Conservation (phyloP, 2,329 filamentous ascomycete genomes). For the Sarocladiaceae sp. region DNA sequence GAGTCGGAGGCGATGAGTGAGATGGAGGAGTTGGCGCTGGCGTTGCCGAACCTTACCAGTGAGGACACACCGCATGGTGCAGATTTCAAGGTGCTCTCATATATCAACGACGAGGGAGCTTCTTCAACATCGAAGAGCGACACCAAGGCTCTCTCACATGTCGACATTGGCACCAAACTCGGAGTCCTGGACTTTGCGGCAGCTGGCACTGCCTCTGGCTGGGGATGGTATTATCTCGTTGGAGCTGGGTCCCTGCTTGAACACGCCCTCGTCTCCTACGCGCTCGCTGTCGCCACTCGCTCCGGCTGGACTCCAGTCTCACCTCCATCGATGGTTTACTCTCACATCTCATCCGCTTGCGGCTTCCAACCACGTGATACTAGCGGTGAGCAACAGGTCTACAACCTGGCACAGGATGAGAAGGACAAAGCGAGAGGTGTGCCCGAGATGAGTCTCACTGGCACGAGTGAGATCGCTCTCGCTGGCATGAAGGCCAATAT, state of each 20-base stretch:
- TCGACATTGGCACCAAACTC: constrained; percentile 81
- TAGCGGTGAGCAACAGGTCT: constrained; percentile 89
- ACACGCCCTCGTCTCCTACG: constrained; percentile 86
- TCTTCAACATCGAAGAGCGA: constrained; percentile 23
- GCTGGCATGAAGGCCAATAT: constrained; percentile 83
- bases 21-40: constrained; percentile 70
- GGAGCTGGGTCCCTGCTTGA: constrained; percentile 91
- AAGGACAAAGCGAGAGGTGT: constrained; percentile 58
- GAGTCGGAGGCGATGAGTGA: constrained; percentile 58
- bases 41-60: constrained; percentile 84
- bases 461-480: constrained; percentile 91
- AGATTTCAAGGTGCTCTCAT: constrained; percentile 62
- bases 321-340: constrained; percentile 88
- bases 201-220: constrained; percentile 78
- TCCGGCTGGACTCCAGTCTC: constrained; percentile 77
- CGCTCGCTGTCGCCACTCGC: constrained; percentile 66
- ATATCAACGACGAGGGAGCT: constrained; percentile 67
- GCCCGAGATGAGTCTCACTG: constrained; percentile 72
- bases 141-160: constrained; percentile 63
- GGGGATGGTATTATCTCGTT: constrained; percentile 97
- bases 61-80: constrained; percentile 67
- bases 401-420: constrained; percentile 65
- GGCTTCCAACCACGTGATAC: constrained; percentile 92
- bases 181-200: constrained; percentile 85
- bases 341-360: constrained; percentile 83